Evolutionary conservation across 2,329 filamentous ascomycete species (phyloP).

Genomic region (Penicillium sp.): DNA sequence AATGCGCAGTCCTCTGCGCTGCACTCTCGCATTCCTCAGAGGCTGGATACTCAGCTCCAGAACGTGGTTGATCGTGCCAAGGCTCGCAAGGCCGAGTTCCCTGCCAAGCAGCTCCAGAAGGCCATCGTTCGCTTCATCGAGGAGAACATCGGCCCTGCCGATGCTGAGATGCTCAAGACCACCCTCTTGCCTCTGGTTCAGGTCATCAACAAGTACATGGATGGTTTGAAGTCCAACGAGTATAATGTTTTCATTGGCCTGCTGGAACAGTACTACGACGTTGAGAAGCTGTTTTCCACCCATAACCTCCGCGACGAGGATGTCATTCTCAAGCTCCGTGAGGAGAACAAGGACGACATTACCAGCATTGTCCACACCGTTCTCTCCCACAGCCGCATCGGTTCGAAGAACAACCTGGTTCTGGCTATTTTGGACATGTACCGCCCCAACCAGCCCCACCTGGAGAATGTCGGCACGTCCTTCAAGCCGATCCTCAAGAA

Average conservation of each 20-base stretch:
- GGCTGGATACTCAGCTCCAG: conserved; percentile 76
- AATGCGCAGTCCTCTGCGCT: conserved; percentile 91
- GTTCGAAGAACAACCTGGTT: conserved; percentile 89
- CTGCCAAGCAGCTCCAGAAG: conserved; percentile 81
- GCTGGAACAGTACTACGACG: conserved; percentile 75
- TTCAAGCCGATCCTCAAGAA: conserved; percentile 78
- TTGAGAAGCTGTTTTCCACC: conserved; percentile 84
- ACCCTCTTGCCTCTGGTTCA: conserved; percentile 72
- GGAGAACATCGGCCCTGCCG: conserved; percentile 71
- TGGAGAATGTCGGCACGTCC: conserved; percentile 83
- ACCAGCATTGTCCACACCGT: conserved; percentile 80
- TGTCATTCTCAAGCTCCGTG: conserved; percentile 87
- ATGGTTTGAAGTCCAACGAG: conserved; percentile 89
- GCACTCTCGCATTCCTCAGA: conserved; percentile 95
- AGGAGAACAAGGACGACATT: conserved; percentile 94
- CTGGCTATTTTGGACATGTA: conserved; percentile 92
- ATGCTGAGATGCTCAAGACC: conserved; percentile 69
- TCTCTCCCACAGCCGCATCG: conserved; percentile 88
- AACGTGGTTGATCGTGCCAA: conserved; percentile 84
- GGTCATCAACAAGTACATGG: conserved; percentile 75
- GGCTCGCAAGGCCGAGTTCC: conserved; percentile 79
- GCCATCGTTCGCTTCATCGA: conserved; percentile 84
- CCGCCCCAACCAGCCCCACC: conserved; percentile 86
- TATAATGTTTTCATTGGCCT: conserved; percentile 75
- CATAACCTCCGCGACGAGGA: conserved; percentile 86